Evolutionary conservation across 2,329 filamentous ascomycete species (phyloP).

Genomic region (Dryadomyces quercus-mongolicae): DNA sequence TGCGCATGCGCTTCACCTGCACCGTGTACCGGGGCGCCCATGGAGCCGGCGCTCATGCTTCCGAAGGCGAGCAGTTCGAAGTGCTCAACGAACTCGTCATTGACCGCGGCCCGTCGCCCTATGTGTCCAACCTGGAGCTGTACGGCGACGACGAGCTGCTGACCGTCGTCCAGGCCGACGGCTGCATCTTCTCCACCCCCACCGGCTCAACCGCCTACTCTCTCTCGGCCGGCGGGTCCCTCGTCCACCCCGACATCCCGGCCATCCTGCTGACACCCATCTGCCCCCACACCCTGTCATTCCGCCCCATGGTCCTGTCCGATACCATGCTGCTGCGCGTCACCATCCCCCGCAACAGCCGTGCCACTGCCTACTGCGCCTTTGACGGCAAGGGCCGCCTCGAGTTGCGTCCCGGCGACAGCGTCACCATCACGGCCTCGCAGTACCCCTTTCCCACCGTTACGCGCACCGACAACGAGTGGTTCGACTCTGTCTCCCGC

Average conservation of each 20-base stretch:
- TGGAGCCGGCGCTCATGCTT: too few relatives aligned
- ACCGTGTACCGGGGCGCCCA: conserved; percentile 84
- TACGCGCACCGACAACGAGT: conserved; percentile 77
- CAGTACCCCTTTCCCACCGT: conserved; percentile 97
- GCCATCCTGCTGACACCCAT: conserved; percentile 95
- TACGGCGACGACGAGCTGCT: conserved; percentile 92
- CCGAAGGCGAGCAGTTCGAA: conserved; percentile 88
- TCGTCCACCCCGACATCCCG: conserved; percentile 93
- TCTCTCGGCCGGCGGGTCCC: conserved; percentile 84
- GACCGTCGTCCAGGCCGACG: conserved; percentile 91
- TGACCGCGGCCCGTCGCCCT: conserved; percentile 89
- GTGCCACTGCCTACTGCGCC: conserved; percentile 89
- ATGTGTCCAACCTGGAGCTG: conserved; percentile 91
- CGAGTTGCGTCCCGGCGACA: conserved; percentile 84
- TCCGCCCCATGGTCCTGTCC: conserved; percentile 94
- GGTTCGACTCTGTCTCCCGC: conserved; percentile 91
- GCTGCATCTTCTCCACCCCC: conserved; percentile 94
- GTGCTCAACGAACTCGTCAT: conserved; percentile 98
- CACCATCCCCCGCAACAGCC: conserved; percentile 69
- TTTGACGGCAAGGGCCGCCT: conserved; percentile 96
- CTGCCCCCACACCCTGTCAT: conserved; percentile 92
- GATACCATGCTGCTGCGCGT: conserved; percentile 90
- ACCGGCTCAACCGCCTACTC: conserved; percentile 94
- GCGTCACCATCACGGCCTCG: conserved; percentile 89
- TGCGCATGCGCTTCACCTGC: conserved; percentile 98